Evolutionary conservation across 768 basidiomycete species (phyloP).

Genomic region (Megacollybia marginata): DNA sequence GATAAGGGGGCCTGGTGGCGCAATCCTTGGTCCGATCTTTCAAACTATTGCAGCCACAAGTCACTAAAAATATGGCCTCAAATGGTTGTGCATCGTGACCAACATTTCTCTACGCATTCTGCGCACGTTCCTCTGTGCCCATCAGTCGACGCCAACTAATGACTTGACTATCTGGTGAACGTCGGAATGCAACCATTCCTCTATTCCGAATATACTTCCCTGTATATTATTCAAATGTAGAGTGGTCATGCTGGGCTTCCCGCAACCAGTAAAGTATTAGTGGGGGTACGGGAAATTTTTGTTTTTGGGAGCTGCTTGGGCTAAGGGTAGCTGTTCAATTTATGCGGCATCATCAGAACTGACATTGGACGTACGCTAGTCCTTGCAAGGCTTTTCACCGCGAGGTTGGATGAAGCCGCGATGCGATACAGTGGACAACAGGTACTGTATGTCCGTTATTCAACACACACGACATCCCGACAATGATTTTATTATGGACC

Average conservation of each 20-base stretch:
- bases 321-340: constrained; percentile 19
- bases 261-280: constrained; percentile 19
- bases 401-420: constrained; percentile 33
- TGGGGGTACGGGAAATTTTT: constrained; percentile 32
- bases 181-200: constrained; percentile 32
- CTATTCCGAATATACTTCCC: constrained; percentile 27
- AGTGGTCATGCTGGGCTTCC: constrained; percentile 27
- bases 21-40: too few relatives aligned
- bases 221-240: constrained; percentile 32
- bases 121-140: too few relatives aligned
- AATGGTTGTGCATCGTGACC: too few relatives aligned
- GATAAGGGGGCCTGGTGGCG: too few relatives aligned
- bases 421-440: constrained; percentile 29
- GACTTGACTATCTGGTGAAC: too few relatives aligned
- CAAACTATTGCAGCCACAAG: too few relatives aligned
- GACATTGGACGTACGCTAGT: constrained; percentile 10
- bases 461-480: too few relatives aligned
- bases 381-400: constrained; percentile 24
- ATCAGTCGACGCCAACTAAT: too few relatives aligned
- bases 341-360: neutral
- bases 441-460: too few relatives aligned
- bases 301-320: constrained; percentile 23
- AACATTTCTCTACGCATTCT: too few relatives aligned
- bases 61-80: too few relatives aligned
- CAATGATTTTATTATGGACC: too few relatives aligned